phyloP scores from a whole-genome alignment of 139 green algal species.

The Limnomonas spitsbergensis region DNA sequence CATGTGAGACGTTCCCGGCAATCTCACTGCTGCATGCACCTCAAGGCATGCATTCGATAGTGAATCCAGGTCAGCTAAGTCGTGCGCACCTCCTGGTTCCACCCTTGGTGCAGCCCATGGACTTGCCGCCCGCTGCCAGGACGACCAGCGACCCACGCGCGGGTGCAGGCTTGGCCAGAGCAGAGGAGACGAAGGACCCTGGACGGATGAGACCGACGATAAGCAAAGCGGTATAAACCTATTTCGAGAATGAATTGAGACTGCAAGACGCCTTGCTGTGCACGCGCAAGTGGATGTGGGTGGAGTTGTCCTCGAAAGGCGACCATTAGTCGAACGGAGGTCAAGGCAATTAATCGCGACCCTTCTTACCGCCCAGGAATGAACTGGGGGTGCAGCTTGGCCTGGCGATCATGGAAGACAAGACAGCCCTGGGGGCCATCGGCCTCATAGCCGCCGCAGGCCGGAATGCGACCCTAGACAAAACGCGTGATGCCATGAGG shows the following conservation, averaged over 20 bases:
- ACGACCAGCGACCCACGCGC: slow-evolving; percentile 55
- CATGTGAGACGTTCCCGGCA: too few relatives aligned
- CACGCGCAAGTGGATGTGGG: neutral
- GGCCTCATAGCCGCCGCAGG: neutral
- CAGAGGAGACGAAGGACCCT: slow-evolving; percentile 1
- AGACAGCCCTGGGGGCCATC: neutral
- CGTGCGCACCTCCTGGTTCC: slow-evolving; percentile 57
- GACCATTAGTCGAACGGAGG: too few relatives aligned
- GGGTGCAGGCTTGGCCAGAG: slow-evolving; percentile 6
- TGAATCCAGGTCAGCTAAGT: too few relatives aligned
- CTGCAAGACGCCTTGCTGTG: neutral
- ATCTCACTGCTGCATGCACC: too few relatives aligned
- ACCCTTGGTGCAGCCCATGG: slow-evolving; percentile 57
- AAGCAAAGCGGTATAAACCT: neutral
- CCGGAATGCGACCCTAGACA: neutral
- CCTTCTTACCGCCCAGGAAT: slow-evolving; percentile 15
- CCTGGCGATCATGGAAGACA: neutral
- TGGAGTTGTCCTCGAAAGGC: too few relatives aligned
- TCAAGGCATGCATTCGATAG: too few relatives aligned
- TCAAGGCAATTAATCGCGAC: neutral
- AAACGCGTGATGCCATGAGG: neutral
- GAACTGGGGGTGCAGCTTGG: neutral
- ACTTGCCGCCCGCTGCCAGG: slow-evolving; percentile 68
- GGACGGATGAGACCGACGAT: slow-evolving; percentile 3
- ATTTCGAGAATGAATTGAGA: neutral